Conservation (phyloP, 2,329 filamentous ascomycete species). For the Fusarium sp. region DNA sequence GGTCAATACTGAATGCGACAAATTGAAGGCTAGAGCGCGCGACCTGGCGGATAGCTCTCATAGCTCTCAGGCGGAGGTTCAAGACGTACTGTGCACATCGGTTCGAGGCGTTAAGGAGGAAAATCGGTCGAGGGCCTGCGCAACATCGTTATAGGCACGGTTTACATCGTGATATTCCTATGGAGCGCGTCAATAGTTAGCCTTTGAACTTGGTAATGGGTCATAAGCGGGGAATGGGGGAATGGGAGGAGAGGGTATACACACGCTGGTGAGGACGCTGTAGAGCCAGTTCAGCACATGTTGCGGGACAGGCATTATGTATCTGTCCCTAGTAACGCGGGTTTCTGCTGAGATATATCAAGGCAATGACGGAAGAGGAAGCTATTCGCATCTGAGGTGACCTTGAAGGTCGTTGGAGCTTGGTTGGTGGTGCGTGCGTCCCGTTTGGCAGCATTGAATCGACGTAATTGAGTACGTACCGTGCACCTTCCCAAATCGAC, state of each 20-base stretch:
- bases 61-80: slow-evolving; percentile 63
- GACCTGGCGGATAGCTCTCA: slow-evolving; percentile 50
- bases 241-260: slow-evolving; percentile 38
- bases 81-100: slow-evolving; percentile 86
- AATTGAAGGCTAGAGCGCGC: slow-evolving; percentile 2
- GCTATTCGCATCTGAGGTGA: slow-evolving; percentile 33
- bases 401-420: slow-evolving; percentile 37
- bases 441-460: slow-evolving; percentile 17
- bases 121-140: slow-evolving; percentile 82
- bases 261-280: slow-evolving; percentile 84
- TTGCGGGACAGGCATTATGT: slow-evolving; percentile 80
- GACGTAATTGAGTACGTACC: slow-evolving; percentile 44
- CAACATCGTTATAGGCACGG: slow-evolving; percentile 91
- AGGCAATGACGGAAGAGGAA: slow-evolving; percentile 2
- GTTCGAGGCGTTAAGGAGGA: slow-evolving; percentile 86
- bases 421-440: slow-evolving; percentile 38
- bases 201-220: slow-evolving; percentile 5
- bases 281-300: slow-evolving; percentile 96
- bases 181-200: slow-evolving; percentile 31
- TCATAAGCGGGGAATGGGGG: slow-evolving; percentile 28
- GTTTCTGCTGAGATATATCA: background rate
- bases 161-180: slow-evolving; percentile 96
- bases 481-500: slow-evolving; percentile 38
- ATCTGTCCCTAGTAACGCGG: background rate
- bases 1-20: slow-evolving; percentile 25